Conservation (phyloP, 2,329 filamentous ascomycete species). For the Aspergillus pseudonomiae region DNA sequence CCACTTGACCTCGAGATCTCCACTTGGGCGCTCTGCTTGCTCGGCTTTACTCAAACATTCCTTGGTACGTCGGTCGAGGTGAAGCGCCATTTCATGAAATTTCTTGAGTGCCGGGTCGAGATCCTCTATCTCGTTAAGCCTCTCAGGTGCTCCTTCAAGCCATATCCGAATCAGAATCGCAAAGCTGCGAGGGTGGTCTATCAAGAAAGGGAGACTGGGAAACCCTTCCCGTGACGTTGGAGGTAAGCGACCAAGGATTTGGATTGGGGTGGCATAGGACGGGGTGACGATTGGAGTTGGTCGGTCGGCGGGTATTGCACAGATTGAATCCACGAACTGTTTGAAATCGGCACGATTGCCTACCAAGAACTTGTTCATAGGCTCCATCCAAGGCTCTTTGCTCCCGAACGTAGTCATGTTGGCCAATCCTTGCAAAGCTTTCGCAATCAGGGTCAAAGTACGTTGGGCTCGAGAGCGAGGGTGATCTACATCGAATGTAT, state of each 20-base stretch:
- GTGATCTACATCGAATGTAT: slow-evolving; percentile 61
- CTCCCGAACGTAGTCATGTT: slow-evolving; percentile 91
- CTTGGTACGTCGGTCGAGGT: slow-evolving; percentile 47
- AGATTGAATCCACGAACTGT: slow-evolving; percentile 83
- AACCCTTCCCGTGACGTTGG: slow-evolving; percentile 86
- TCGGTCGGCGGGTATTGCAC: slow-evolving; percentile 75
- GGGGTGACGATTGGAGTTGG: slow-evolving; percentile 69
- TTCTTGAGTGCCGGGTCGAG: slow-evolving; percentile 41
- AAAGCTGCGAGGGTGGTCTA: slow-evolving; percentile 84
- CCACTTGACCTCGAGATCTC: slow-evolving; percentile 52
- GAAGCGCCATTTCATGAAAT: slow-evolving; percentile 49
- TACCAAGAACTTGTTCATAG: slow-evolving; percentile 87
- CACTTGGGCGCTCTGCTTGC: slow-evolving; percentile 52
- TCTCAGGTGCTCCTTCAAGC: slow-evolving; percentile 45
- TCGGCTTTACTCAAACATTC: slow-evolving; percentile 52
- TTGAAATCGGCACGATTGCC: slow-evolving; percentile 79
- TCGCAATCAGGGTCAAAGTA: slow-evolving; percentile 88
- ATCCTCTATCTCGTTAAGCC: slow-evolving; percentile 43
- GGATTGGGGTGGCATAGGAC: slow-evolving; percentile 88
- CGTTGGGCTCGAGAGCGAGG: slow-evolving; percentile 81
- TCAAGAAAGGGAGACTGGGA: slow-evolving; percentile 86
- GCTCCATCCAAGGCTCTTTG: slow-evolving; percentile 98
- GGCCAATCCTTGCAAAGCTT: slow-evolving; percentile 85
- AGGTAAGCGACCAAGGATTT: slow-evolving; percentile 81
- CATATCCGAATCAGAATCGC: slow-evolving; percentile 73